phyloP scores from a whole-genome alignment of 371 early-diverging fungal genomes.

The Mortierella sp. region DNA sequence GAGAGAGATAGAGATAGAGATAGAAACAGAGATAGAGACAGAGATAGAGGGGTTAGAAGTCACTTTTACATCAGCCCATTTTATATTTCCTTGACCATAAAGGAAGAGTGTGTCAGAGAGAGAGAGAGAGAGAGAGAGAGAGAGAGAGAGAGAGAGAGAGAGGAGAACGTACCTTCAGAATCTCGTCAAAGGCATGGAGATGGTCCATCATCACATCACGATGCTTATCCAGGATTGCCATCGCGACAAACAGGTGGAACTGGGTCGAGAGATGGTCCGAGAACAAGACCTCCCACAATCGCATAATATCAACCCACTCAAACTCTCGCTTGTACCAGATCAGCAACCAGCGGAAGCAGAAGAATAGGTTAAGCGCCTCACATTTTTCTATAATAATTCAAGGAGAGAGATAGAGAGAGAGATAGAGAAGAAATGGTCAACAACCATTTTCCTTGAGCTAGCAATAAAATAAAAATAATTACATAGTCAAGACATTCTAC shows the following conservation, averaged over 20 bases:
- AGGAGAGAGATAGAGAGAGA: conserved; percentile 1
- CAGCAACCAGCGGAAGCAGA: conserved; percentile 96
- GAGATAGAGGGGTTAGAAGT: conserved; percentile 2
- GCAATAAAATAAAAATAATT: conserved; percentile 2
- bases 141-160: too few species aligned
- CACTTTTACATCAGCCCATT: not conserved
- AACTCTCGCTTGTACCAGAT: conserved; percentile 97
- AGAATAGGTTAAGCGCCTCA: conserved; percentile 88
- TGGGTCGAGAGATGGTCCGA: conserved; percentile 82
- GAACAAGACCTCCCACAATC: conserved; percentile 94
- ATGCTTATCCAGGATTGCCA: conserved; percentile 88
- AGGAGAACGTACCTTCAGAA: conserved; percentile 77
- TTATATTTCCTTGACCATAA: not conserved
- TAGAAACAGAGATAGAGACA: conserved; percentile 6
- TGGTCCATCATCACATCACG: conserved; percentile 79
- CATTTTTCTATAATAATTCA: conserved; percentile 69
- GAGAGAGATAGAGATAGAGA: conserved; percentile 7
- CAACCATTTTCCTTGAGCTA: not conserved
- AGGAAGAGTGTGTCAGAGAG: not conserved
- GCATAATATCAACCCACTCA: conserved; percentile 81
- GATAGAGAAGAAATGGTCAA: not conserved
- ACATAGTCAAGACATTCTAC: too few species aligned
- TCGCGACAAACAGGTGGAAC: conserved; percentile 89
- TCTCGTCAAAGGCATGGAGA: conserved; percentile 86
- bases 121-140: too few species aligned